These are phyloP conservation scores for Vicia sativa DNA, from an alignment of 306 rosid species.

Conservation along the genomic window DNA sequence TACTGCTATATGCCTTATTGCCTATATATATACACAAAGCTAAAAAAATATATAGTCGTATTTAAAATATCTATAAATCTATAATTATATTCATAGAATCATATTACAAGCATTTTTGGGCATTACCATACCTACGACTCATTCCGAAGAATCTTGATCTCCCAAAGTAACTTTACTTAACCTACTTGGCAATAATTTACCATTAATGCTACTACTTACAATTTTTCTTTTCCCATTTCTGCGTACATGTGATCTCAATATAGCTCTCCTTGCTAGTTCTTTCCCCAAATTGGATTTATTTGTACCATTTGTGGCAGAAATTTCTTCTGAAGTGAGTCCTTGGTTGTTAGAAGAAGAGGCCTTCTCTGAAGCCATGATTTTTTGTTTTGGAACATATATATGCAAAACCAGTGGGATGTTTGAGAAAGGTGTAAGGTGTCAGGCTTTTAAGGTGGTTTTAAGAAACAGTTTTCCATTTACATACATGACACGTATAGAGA, in stretches of 20 bases:
- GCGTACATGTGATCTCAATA: constrained; percentile 54
- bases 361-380: constrained; percentile 62
- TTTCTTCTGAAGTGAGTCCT: constrained; percentile 45
- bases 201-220: constrained; percentile 35
- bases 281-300: constrained; percentile 49
- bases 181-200: constrained; percentile 65
- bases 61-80: not conserved
- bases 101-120: not conserved
- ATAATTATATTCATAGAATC: not conserved
- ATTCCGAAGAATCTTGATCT: constrained; percentile 56
- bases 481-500: constrained; percentile 41
- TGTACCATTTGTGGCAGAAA: constrained; percentile 30
- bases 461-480: constrained; percentile 20
- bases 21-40: no score
- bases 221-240: constrained; percentile 46
- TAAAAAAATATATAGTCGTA: not conserved
- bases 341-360: constrained; percentile 44
- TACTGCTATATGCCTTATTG: not conserved
- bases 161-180: constrained; percentile 72
- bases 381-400: constrained; percentile 2
- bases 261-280: constrained; percentile 70
- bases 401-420: not conserved
- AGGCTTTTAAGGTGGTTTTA: constrained; percentile 41
- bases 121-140: constrained; percentile 37
- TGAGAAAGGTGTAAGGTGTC: constrained; percentile 1